Percentiles rank a stretch among this genome's conserved stretches.
Conservation (phyloP, 176 grass and related monocot species). For the Cymbopogon citratus region DNA sequence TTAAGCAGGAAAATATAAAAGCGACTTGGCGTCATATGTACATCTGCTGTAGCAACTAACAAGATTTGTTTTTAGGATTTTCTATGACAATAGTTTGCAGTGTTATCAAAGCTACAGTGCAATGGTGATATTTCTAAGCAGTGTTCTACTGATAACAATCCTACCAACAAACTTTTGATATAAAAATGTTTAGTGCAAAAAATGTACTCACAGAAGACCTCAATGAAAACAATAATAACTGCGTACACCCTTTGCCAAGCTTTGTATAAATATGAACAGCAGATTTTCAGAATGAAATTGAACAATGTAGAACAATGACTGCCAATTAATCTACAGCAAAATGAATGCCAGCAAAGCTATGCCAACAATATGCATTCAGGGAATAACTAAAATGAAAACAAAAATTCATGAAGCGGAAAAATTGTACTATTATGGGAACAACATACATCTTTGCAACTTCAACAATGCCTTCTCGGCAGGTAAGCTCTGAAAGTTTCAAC, state of each 20-base stretch:
- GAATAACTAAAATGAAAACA: background rate
- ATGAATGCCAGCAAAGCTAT: no score
- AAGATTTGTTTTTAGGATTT: no score
- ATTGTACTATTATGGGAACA: background rate
- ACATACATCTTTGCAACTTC: slow-evolving; percentile 87
- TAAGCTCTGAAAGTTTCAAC: slow-evolving; percentile 85
- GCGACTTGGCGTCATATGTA: no score
- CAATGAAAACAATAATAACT: background rate
- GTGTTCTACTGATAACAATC: no score
- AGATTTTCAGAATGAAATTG: background rate
- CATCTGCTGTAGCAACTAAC: no score
- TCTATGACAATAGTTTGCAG: no score
- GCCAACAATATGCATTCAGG: background rate
- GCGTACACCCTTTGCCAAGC: background rate
- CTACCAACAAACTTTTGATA: no score
- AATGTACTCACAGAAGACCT: no score
- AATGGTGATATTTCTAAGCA: no score
- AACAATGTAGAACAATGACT: background rate
- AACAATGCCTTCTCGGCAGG: slow-evolving; percentile 80
- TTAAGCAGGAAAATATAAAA: no score
- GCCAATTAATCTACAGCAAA: background rate
- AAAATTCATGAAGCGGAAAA: background rate
- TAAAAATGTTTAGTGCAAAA: no score
- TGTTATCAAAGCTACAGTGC: no score
- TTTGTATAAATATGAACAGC: background rate